Evolutionary conservation across 1,139 yeast species (phyloP).

Genomic region (Arxiozyma slooffiae): DNA sequence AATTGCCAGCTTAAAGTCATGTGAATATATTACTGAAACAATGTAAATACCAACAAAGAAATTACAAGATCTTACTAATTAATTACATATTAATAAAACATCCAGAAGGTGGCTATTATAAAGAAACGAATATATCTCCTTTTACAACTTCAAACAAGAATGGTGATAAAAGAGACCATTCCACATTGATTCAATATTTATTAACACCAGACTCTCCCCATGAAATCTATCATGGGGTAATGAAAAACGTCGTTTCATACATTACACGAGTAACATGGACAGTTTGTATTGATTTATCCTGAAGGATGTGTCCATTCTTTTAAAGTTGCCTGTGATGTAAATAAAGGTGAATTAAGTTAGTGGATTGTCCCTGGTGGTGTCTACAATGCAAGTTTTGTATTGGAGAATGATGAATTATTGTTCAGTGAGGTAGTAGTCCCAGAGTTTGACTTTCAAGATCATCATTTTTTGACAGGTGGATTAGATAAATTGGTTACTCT

Average conservation of each 20-base stretch:
- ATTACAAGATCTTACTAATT: conserved; percentile 23
- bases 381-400: conserved; percentile 41
- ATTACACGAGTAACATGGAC: conserved; percentile 42
- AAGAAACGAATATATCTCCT: conserved; percentile 42
- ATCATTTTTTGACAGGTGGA: conserved; percentile 32
- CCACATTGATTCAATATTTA: conserved; percentile 40
- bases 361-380: conserved; percentile 51
- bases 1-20: conserved; percentile 2
- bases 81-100: conserved; percentile 33
- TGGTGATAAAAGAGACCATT: conserved; percentile 34
- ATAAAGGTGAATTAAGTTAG: conserved; percentile 39
- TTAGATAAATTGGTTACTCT: conserved; percentile 27
- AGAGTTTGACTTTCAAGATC: conserved; percentile 45
- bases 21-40: conserved; percentile 12
- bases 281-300: conserved; percentile 40
- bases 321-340: conserved; percentile 38
- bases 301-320: conserved; percentile 38
- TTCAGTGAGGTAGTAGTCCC: conserved; percentile 48
- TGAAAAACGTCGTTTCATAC: conserved; percentile 40
- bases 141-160: conserved; percentile 32
- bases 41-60: conserved; percentile 14
- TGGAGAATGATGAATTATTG: conserved; percentile 34
- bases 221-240: conserved; percentile 40
- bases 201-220: conserved; percentile 39
- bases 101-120: conserved; percentile 43